Evolutionary conservation across 495 filamentous ascomycete genomes (phyloP).

Genomic region (Clohesyomyces aquaticus): DNA sequence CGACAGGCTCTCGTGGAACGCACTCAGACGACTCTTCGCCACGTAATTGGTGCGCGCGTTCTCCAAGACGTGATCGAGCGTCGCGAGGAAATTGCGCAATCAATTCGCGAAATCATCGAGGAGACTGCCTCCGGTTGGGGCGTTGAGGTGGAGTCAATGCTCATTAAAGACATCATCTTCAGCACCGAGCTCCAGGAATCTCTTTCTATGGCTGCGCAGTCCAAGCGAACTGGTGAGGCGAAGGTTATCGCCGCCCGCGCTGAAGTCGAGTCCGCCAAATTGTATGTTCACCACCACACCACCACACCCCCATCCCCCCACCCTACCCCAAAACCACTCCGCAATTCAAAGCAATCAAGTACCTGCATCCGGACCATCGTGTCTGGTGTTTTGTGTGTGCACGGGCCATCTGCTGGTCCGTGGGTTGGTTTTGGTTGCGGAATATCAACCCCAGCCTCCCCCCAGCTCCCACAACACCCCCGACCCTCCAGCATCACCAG

Average conservation of each 20-base stretch:
- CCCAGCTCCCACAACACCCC: too few relatives aligned
- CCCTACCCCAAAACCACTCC: too few relatives aligned
- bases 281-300: too few relatives aligned
- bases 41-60: constrained; percentile 94
- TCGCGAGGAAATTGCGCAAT: constrained; percentile 92
- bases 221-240: constrained; percentile 95
- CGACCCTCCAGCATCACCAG: too few relatives aligned
- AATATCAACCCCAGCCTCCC: too few relatives aligned
- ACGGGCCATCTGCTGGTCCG: too few relatives aligned
- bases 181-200: constrained; percentile 92
- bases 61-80: constrained; percentile 99
- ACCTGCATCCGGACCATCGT: too few relatives aligned
- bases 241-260: constrained; percentile 97
- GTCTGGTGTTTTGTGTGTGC: too few relatives aligned
- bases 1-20: constrained; percentile 94
- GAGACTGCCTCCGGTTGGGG: constrained; percentile 94
- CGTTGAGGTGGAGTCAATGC: constrained; percentile 95
- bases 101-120: constrained; percentile 96
- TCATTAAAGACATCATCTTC: constrained; percentile 99
- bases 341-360: too few relatives aligned
- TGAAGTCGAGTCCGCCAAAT: constrained; percentile 92
- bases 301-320: too few relatives aligned
- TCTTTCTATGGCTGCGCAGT: constrained; percentile 99
- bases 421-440: too few relatives aligned
- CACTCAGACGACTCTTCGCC: constrained; percentile 95